Conservation (phyloP, 2,329 filamentous ascomycete species). For the Mollisiaceae sp. region DNA sequence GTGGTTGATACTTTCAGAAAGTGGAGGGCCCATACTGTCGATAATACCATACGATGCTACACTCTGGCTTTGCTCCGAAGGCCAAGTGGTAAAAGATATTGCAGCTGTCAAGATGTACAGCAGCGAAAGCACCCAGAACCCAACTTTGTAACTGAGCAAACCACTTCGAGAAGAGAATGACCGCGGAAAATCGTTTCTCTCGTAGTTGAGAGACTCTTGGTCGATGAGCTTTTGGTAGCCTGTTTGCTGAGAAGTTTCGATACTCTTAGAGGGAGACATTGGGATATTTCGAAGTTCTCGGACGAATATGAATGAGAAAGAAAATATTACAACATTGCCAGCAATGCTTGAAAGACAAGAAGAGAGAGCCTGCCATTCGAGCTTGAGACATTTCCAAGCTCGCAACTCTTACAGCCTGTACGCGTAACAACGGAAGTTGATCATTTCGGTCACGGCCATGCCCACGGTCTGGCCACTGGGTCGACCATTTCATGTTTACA, state of each 20-base stretch:
- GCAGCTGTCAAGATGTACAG: background rate
- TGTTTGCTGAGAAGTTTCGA: slow-evolving; percentile 7
- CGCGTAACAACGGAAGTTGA: background rate
- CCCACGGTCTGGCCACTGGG: background rate
- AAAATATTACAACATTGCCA: slow-evolving; percentile 4
- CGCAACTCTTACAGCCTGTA: background rate
- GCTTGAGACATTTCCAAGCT: background rate
- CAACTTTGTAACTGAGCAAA: background rate
- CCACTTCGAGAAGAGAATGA: background rate
- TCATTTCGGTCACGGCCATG: background rate
- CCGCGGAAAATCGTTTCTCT: background rate
- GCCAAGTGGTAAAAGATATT: background rate
- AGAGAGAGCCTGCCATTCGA: background rate
- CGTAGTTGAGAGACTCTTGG: background rate
- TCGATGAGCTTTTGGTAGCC: slow-evolving; percentile 5
- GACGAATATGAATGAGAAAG: background rate
- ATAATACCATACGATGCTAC: background rate
- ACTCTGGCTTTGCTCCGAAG: background rate
- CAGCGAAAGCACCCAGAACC: background rate
- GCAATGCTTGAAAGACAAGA: background rate
- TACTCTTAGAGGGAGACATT: background rate
- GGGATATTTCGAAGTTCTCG: background rate
- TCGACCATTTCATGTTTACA: background rate
- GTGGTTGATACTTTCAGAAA: background rate
- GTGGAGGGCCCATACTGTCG: background rate